Conservation (phyloP, 1,284 basidiomycete species). For the Ustilago xerochloae region DNA sequence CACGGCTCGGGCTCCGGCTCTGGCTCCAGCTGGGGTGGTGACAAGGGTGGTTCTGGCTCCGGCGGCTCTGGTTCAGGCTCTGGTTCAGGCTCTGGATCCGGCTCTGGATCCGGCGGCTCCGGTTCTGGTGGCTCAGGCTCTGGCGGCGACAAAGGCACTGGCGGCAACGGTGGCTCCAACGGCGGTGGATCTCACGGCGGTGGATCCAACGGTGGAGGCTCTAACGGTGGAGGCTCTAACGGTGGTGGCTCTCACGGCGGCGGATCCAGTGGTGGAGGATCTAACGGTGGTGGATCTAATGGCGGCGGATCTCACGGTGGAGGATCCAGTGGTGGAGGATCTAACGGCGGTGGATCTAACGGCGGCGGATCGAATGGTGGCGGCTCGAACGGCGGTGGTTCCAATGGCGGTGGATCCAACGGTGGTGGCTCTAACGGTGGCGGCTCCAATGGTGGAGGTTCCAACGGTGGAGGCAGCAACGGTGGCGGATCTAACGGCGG, state of each 20-base stretch:
- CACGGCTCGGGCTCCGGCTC: constrained; percentile 3
- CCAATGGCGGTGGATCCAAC: constrained; percentile 11
- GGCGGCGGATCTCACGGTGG: constrained; percentile 4
- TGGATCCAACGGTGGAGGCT: no score
- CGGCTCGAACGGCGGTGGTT: not conserved
- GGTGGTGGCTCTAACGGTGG: constrained; percentile 24
- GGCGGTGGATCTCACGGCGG: no score
- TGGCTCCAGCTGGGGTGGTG: constrained; percentile 9
- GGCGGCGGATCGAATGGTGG: constrained; percentile 14
- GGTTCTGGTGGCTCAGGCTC: constrained; percentile 7
- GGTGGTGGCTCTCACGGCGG: constrained; percentile 6
- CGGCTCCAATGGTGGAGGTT: constrained; percentile 14
- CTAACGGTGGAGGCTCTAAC: no score
- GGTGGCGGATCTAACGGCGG: constrained; percentile 17
- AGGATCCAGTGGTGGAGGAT: not conserved
- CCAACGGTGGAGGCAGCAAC: constrained; percentile 15
- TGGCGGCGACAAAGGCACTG: not conserved
- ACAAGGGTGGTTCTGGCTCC: constrained; percentile 4
- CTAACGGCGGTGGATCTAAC: not conserved
- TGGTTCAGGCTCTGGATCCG: constrained; percentile 6
- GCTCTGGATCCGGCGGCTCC: constrained; percentile 7
- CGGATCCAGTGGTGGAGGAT: constrained; percentile 2
- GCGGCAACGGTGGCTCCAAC: not conserved
- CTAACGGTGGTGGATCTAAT: not conserved
- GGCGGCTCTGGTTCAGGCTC: constrained; percentile 10